Conservation (phyloP, 495 filamentous ascomycete species). For the Penicillium canariense region DNA sequence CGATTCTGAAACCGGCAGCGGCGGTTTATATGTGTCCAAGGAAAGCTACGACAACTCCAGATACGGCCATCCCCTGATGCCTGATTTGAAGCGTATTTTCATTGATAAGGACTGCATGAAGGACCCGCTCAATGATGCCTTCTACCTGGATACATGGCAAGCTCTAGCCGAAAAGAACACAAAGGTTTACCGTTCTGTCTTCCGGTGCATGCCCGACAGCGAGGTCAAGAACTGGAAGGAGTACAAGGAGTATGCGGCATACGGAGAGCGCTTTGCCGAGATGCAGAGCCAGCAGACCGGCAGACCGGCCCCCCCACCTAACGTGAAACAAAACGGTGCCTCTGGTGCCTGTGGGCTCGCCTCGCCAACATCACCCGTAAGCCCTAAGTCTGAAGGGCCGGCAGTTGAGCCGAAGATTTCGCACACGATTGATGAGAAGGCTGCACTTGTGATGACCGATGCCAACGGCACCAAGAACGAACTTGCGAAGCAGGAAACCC, state of each 20-base stretch:
- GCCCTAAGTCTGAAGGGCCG: conserved; percentile 23
- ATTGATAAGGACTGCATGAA: conserved; percentile 69
- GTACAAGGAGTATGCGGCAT: conserved; percentile 83
- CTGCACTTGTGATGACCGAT: conserved; percentile 9
- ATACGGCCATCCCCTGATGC: conserved; percentile 55
- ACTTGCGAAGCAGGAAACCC: conserved; percentile 27
- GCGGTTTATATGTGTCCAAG: conserved; percentile 33
- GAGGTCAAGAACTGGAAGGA: conserved; percentile 92
- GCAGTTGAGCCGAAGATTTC: conserved; percentile 21
- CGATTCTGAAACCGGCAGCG: conserved; percentile 76
- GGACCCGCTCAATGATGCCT: conserved; percentile 79
- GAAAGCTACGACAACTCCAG: conserved; percentile 42
- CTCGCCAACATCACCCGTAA: conserved; percentile 20
- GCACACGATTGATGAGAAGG: conserved; percentile 30
- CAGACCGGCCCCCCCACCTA: conserved; percentile 37
- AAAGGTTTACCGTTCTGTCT: conserved; percentile 85
- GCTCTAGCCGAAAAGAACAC: conserved; percentile 93
- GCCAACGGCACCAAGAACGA: conserved; percentile 4
- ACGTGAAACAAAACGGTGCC: conserved; percentile 40
- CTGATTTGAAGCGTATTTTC: conserved; percentile 64
- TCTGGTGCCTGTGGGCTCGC: conserved; percentile 29
- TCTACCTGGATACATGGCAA: conserved; percentile 86
- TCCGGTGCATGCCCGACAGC: conserved; percentile 94
- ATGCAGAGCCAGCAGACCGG: conserved; percentile 54
- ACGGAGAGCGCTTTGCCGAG: conserved; percentile 74